Conservation (phyloP, 345 rosid species). For the Isatis tinctoria region DNA sequence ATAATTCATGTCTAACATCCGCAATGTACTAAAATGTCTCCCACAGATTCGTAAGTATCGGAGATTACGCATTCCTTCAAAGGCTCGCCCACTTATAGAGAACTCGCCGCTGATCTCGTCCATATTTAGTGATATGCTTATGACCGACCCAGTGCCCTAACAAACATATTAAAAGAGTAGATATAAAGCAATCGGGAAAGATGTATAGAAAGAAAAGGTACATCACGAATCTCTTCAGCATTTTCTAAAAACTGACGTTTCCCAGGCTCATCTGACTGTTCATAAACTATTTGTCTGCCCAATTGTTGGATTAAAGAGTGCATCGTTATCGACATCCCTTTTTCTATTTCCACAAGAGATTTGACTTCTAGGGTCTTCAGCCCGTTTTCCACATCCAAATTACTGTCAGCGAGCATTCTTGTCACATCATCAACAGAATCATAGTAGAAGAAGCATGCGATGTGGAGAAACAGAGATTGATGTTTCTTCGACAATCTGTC, state of each 20-base stretch:
- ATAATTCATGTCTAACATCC: neutral
- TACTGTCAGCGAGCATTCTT: neutral
- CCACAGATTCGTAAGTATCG: slow-evolving; percentile 13
- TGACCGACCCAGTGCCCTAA: slow-evolving; percentile 21
- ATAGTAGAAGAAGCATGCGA: neutral
- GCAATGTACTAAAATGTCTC: neutral
- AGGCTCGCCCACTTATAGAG: neutral
- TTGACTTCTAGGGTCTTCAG: neutral
- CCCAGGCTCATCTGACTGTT: neutral
- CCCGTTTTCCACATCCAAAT: neutral
- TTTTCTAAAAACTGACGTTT: neutral
- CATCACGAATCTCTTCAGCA: neutral
- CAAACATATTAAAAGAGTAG: neutral
- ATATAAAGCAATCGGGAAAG: no score
- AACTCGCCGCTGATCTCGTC: neutral
- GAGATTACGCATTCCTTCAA: slow-evolving; percentile 25
- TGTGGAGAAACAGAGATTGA: neutral
- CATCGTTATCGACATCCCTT: neutral
- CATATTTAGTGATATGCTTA: slow-evolving; percentile 14
- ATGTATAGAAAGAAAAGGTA: neutral
- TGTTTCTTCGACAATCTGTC: neutral
- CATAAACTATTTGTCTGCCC: neutral
- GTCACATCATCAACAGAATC: neutral
- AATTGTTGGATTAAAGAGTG: neutral
- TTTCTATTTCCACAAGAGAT: neutral